Percentiles rank a stretch among this genome's conserved stretches.
These are phyloP conservation scores for Trypanosoma brucei DNA, from an alignment of 208 protist species.

Conservation along the genomic window DNA sequence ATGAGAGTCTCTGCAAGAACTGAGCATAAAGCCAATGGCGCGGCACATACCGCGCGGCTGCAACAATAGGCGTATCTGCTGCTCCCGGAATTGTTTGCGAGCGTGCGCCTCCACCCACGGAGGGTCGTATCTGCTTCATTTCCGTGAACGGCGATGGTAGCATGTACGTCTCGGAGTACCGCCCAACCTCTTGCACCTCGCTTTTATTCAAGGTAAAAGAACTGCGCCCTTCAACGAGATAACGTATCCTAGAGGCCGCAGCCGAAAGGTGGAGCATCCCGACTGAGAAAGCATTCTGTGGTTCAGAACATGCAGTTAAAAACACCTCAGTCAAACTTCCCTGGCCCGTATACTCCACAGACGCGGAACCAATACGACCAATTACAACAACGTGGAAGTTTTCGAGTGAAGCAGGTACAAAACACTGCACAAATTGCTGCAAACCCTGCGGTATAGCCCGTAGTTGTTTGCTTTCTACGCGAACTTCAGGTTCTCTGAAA, in stretches of 20 bases:
- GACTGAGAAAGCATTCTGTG: constrained; percentile 8
- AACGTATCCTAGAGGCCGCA: constrained; percentile 18
- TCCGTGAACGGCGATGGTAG: constrained; percentile 58
- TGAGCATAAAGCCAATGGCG: constrained; percentile 17
- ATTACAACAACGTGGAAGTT: constrained; percentile 30
- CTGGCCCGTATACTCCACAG: constrained; percentile 55
- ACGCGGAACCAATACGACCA: constrained; percentile 37
- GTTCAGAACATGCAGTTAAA: constrained; percentile 7
- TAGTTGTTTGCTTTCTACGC: constrained; percentile 8
- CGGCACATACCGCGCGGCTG: constrained; percentile 21
- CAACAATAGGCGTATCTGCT: background rate
- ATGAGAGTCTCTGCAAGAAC: constrained; percentile 10
- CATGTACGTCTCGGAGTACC: constrained; percentile 31
- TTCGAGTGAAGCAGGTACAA: constrained; percentile 24
- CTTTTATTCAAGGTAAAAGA: constrained; percentile 4
- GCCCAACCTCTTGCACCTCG: constrained; percentile 43
- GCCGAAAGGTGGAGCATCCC: constrained; percentile 47
- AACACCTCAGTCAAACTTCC: constrained; percentile 13
- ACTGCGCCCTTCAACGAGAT: constrained; percentile 24
- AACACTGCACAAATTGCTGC: constrained; percentile 33
- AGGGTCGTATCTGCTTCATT: constrained; percentile 25
- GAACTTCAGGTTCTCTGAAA: constrained; percentile 28
- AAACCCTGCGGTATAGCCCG: constrained; percentile 36
- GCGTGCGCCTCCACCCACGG: background rate
- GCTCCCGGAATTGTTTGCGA: background rate